phyloP scores from a whole-genome alignment of 2,329 filamentous ascomycete genomes.

The Geosmithia putterillii region DNA sequence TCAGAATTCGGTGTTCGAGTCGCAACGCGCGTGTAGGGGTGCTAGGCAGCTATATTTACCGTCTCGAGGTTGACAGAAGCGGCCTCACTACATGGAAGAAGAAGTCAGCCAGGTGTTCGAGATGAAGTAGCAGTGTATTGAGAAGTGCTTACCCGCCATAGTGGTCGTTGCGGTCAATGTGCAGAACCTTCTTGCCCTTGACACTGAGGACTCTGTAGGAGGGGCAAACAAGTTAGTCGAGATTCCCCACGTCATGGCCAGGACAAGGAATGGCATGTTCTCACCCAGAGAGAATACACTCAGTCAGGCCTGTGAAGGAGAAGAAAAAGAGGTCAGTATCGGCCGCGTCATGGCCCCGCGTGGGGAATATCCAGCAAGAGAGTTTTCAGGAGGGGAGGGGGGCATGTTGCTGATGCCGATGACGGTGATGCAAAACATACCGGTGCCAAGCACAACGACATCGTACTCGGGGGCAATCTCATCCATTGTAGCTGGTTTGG shows the following conservation, averaged over 20 bases:
- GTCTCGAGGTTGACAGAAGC: slow-evolving; percentile 94
- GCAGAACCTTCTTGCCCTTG: slow-evolving; percentile 97
- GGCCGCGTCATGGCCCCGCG: background rate
- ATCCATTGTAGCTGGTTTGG: slow-evolving; percentile 55
- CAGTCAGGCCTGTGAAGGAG: slow-evolving; percentile 68
- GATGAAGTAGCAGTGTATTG: slow-evolving; percentile 8
- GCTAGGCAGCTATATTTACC: slow-evolving; percentile 34
- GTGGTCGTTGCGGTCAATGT: slow-evolving; percentile 97
- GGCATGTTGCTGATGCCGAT: background rate
- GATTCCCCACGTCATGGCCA: background rate
- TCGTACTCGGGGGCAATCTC: slow-evolving; percentile 98
- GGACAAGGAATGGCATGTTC: slow-evolving; percentile 7
- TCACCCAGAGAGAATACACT: slow-evolving; percentile 98
- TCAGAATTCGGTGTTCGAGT: slow-evolving; percentile 4
- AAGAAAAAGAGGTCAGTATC: background rate
- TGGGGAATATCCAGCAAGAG: background rate
- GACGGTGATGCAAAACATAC: slow-evolving; percentile 36
- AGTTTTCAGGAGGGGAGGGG: background rate
- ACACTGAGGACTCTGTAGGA: slow-evolving; percentile 73
- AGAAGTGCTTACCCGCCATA: slow-evolving; percentile 70
- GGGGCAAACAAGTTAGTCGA: background rate
- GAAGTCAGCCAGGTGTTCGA: slow-evolving; percentile 13
- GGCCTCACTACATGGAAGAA: slow-evolving; percentile 50
- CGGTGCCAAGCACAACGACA: slow-evolving; percentile 95
- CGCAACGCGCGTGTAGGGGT: slow-evolving; percentile 4